A percentile compares a stretch with the other conserved stretches of the same genome.
Conservation (phyloP, 2,329 filamentous ascomycete species). For the Clonostachys sp. region DNA sequence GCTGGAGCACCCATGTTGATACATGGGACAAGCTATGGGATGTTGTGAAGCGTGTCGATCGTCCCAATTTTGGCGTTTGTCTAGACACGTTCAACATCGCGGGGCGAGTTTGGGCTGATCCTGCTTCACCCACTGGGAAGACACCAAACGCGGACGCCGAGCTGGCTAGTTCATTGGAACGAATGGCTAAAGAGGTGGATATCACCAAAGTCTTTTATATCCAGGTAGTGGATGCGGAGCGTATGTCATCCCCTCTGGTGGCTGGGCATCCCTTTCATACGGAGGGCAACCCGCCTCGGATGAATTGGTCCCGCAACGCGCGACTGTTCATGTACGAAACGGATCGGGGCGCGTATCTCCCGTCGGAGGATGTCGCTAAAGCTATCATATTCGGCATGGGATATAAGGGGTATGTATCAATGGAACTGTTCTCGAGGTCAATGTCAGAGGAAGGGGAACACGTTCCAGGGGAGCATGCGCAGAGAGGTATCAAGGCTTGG, state of each 20-base stretch:
- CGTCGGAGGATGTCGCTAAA: constrained; percentile 54
- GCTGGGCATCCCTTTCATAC: constrained; percentile 10
- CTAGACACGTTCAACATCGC: constrained; percentile 78
- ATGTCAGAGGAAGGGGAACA: constrained; percentile 9
- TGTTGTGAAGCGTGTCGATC: constrained; percentile 58
- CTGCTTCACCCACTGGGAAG: constrained; percentile 44
- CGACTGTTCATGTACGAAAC: constrained; percentile 53
- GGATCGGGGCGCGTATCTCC: constrained; percentile 62
- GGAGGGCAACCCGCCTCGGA: constrained; percentile 1
- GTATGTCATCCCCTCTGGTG: constrained; percentile 53
- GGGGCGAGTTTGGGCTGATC: constrained; percentile 67
- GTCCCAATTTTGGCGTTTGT: constrained; percentile 71
- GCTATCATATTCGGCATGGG: constrained; percentile 60
- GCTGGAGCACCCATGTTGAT: constrained; percentile 66
- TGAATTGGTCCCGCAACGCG: constrained; percentile 4
- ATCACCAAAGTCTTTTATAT: constrained; percentile 67
- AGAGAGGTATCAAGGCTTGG: constrained; percentile 2
- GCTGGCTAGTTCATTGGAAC: constrained; percentile 46
- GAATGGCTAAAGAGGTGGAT: constrained; percentile 54
- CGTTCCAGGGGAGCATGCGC: constrained; percentile 12
- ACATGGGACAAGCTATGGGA: constrained; percentile 72
- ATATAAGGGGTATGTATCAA: constrained; percentile 65
- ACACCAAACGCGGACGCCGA: constrained; percentile 49
- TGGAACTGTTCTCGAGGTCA: constrained; percentile 59
- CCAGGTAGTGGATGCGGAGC: constrained; percentile 72